A percentile compares a stretch with the other conserved stretches of the same genome.
Evolutionary conservation across 306 rosid species (phyloP).

Genomic region (Bauhinia variegata): DNA sequence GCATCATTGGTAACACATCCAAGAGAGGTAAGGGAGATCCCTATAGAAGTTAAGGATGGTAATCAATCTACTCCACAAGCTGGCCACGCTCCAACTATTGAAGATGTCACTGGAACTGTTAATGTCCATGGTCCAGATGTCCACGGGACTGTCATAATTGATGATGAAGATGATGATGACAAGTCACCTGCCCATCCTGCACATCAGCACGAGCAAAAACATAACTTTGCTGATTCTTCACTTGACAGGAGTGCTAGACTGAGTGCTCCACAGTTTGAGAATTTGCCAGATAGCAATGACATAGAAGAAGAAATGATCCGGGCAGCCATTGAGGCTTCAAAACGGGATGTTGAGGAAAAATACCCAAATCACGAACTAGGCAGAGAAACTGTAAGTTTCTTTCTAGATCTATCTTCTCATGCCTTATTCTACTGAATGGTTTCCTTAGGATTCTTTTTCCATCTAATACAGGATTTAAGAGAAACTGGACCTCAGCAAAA

Average conservation of each 20-base stretch:
- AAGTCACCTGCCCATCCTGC: constrained; percentile 43
- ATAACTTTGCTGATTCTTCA: constrained; percentile 45
- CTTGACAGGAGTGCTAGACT: constrained; percentile 44
- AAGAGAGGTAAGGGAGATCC: constrained; percentile 82
- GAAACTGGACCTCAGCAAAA: constrained; percentile 54
- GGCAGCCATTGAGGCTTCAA: constrained; percentile 97
- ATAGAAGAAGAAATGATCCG: constrained; percentile 95
- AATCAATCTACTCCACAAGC: constrained; percentile 57
- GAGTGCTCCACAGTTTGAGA: constrained; percentile 59
- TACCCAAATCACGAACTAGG: constrained; percentile 44
- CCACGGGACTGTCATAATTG: constrained; percentile 55
- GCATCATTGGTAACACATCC: constrained; percentile 70
- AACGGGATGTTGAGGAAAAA: constrained; percentile 63
- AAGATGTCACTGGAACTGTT: constrained; percentile 70
- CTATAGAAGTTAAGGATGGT: constrained; percentile 77
- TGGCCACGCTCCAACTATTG: constrained; percentile 58
- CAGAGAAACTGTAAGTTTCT: constrained; percentile 56
- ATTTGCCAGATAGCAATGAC: constrained; percentile 65
- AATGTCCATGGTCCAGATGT: constrained; percentile 51
- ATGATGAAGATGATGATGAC: constrained; percentile 59
- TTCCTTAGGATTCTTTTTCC: constrained; percentile 40
- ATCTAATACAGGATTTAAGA: constrained; percentile 56
- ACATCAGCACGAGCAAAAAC: constrained; percentile 38
- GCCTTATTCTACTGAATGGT: constrained; percentile 28
- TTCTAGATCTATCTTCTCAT: constrained; percentile 36